Base-by-base conservation (phyloP, 345 rosid genomes). In the Raphanus raphanistrum region DNA sequence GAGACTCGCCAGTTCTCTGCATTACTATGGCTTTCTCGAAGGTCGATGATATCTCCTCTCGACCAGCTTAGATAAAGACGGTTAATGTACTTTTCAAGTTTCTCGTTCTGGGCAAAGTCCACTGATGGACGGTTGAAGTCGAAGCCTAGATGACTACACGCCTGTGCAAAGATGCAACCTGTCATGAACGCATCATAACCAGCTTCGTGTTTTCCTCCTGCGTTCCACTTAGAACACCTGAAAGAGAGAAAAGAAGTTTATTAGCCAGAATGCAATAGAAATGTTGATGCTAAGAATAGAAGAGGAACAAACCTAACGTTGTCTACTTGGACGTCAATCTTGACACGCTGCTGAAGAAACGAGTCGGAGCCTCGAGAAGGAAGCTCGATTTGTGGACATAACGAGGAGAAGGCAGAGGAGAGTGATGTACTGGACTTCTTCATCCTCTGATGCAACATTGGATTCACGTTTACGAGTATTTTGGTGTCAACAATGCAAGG, bases 131-230 rank as follows among this genome's bases (percentile, higher is more conserved):
- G 84, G 26, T 81, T 80, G 82, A 95, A 92, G 75, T 92, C 89
- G 33, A 95, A 78, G 28, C 91, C 98, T 7, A 91, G 80, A 80
- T 86, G 87, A 84, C 82, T 84, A 83, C 97, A 92, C 71, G 92
- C 85, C 86, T 95, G 96, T 2, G 94, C 92, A 78, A 95, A 95
- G 72, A 92, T 66, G 69, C 96, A 92, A 12, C 99, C 98, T 45
- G 99, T 92, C 99, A 95, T 92, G 85, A 95, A 95, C 78, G 98
- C 99, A 95, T 95, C 99, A 82, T 91, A 95, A 45, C 99, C 99
- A 6, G 99, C 98, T 80, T 95, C 99, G 72, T 95, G 99, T 81
- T 91, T 95, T 28, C 76, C 91, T 81, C 99, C 98, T 66, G 91
- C 79, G 73, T 79, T 88, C 98, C 97, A 95, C 65, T 82, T 79